A percentile compares a stretch with the other conserved stretches of the same genome.
These are phyloP conservation scores for Exophiala mesophila DNA, from an alignment of 2,329 filamentous ascomycete species.

Conservation along the genomic window DNA sequence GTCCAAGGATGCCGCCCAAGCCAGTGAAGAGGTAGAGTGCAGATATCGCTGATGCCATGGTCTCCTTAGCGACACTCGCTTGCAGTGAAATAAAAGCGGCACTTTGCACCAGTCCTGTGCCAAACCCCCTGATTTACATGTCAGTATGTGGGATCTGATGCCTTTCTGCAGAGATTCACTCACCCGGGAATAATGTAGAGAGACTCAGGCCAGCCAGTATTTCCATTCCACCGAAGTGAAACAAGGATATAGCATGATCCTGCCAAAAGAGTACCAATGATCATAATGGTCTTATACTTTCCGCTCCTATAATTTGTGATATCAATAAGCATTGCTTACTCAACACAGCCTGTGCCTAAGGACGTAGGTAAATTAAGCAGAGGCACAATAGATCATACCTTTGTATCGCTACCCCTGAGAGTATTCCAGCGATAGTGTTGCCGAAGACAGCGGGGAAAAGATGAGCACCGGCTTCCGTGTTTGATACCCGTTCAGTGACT, in stretches of 20 bases:
- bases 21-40: conserved; percentile 46
- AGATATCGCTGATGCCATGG: conserved; percentile 48
- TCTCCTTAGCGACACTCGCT: conserved; percentile 40
- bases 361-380: too few species aligned
- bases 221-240: conserved; percentile 54
- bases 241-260: conserved; percentile 51
- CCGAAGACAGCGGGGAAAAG: conserved; percentile 64
- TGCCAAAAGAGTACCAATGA: conserved; percentile 48
- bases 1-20: conserved; percentile 11
- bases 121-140: too few species aligned
- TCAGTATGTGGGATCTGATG: too few species aligned
- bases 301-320: too few species aligned
- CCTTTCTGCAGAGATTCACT: too few species aligned
- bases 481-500: conserved; percentile 54
- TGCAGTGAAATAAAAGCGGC: conserved; percentile 49
- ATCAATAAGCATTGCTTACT: too few species aligned
- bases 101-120: conserved; percentile 44
- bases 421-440: conserved; percentile 58
- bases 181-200: conserved; percentile 57
- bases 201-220: conserved; percentile 53
- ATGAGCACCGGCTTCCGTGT: conserved; percentile 55
- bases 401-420: conserved; percentile 55
- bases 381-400: conserved; percentile 56
- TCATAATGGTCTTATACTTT: conserved; percentile 54
- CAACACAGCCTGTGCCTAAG: too few species aligned